Evolutionary conservation across 2,329 filamentous ascomycete species (phyloP), one percentile per base, ranked within the genome.

Genomic region (Alternaria sp.): DNA sequence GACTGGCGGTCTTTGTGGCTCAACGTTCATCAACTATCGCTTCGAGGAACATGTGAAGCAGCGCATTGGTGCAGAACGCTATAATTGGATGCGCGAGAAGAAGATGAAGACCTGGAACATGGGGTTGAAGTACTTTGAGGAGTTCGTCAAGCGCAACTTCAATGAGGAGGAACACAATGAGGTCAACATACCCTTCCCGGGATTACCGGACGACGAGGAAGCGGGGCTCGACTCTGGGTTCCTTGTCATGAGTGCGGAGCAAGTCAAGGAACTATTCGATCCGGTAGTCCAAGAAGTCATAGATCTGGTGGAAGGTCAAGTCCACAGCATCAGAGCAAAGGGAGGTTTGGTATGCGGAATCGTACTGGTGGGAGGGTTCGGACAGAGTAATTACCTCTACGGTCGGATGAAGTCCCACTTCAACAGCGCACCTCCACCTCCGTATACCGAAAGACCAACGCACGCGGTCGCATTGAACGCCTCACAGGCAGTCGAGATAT

Each of bases 61-160:
- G 58, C 86, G 91, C 2, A 86, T 95, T 10, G 92, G 92, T 1
- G 83, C 86, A 40, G 86, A 86, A 32, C 83, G 86, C 4, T 93
- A 93, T 73, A 87, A 90, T 28, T 87, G 89, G 79, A 93, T 95
- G 90, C 91, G 91, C 75, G 78, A 87, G 56, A 92, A 91, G 80
- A 93, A 93, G 78, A 87, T 86, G 4, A 93, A 92, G 79, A 92
- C 90, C 1, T 94, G 91, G 91, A 91, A 82, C 59, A 84, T 84
- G 81, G 92, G 89, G 2, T 82, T 94, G 54, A 87, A 88, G 59
- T 93, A 93, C 74, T 95, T 93, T 78, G 92, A 95, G 72, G 91
- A 94, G 74, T 93, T 93, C 75, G 91, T 95, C 13, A 95, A 95
- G 80, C 86, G 92, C 13, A 93, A 93, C 73, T 95, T 94, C 75